These are phyloP conservation scores for Ogataea methylovora DNA, from an alignment of 805 yeast genomes.

Conservation along the genomic window DNA sequence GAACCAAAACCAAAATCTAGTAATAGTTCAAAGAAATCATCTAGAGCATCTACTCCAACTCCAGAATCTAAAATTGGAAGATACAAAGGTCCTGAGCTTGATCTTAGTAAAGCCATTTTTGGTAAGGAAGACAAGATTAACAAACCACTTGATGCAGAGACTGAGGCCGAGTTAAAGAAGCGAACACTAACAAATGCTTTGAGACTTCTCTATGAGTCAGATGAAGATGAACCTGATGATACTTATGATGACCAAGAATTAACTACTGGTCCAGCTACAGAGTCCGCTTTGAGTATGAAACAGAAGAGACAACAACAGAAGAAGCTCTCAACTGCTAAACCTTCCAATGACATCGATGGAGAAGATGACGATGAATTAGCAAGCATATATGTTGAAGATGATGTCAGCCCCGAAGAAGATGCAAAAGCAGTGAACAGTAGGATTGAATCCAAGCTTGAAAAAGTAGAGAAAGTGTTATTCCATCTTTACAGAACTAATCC, in stretches of 20 bases:
- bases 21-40: constrained; percentile 10
- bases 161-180: constrained; percentile 37
- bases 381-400: constrained; percentile 29
- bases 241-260: constrained; percentile 54
- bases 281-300: background rate
- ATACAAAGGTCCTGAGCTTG: constrained; percentile 18
- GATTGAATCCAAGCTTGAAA: constrained; percentile 26
- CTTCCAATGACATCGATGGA: constrained; percentile 8
- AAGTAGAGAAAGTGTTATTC: constrained; percentile 51
- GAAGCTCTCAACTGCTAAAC: background rate
- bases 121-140: constrained; percentile 25
- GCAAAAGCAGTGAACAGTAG: constrained; percentile 7
- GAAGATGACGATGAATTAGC: constrained; percentile 9
- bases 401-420: constrained; percentile 15
- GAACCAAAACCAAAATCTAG: constrained; percentile 20
- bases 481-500: constrained; percentile 45
- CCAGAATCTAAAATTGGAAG: background rate
- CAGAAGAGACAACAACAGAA: background rate
- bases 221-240: constrained; percentile 85
- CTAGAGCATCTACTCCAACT: constrained; percentile 1
- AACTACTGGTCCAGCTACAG: constrained; percentile 20
- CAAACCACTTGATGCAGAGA: constrained; percentile 6
- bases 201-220: constrained; percentile 57
- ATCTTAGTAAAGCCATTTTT: constrained; percentile 18
- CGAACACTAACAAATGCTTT: constrained; percentile 51